These are phyloP conservation scores for Senecio squalidus DNA, from an alignment of 140 eudicot genomes.

Conservation along the genomic window DNA sequence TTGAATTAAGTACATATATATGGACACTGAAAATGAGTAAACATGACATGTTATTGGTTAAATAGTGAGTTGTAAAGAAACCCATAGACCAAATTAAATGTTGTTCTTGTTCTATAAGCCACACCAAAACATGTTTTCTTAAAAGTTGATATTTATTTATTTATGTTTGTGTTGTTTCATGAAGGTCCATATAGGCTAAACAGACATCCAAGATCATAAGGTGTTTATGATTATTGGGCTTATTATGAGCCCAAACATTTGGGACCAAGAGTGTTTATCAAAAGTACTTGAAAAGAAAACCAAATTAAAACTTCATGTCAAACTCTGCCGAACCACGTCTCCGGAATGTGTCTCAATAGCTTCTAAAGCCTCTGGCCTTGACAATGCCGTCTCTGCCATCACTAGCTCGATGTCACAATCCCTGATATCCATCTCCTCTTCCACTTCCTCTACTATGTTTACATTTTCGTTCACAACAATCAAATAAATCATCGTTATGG, in stretches of 20 bases:
- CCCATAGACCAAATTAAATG: conserved; percentile 1
- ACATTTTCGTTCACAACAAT: no score
- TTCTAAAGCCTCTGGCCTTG: no score
- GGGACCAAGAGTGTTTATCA: background rate
- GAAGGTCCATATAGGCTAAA: background rate
- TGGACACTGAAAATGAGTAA: background rate
- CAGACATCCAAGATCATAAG: background rate
- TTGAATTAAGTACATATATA: background rate
- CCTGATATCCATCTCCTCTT: no score
- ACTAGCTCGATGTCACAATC: no score
- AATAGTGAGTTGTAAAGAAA: conserved; percentile 3
- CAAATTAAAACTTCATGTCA: no score
- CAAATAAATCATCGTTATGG: no score
- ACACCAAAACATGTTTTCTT: conserved; percentile 1
- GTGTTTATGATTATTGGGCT: background rate
- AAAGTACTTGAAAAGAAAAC: no score
- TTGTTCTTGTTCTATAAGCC: background rate
- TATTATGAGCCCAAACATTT: background rate
- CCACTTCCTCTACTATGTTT: no score
- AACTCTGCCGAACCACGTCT: no score
- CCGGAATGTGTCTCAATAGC: no score
- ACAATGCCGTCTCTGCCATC: no score
- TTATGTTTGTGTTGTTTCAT: background rate
- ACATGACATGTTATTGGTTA: conserved; percentile 14
- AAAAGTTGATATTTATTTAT: background rate